phyloP scores from a whole-genome alignment of 177 flowering plant species.

The Vitis hybrid region DNA sequence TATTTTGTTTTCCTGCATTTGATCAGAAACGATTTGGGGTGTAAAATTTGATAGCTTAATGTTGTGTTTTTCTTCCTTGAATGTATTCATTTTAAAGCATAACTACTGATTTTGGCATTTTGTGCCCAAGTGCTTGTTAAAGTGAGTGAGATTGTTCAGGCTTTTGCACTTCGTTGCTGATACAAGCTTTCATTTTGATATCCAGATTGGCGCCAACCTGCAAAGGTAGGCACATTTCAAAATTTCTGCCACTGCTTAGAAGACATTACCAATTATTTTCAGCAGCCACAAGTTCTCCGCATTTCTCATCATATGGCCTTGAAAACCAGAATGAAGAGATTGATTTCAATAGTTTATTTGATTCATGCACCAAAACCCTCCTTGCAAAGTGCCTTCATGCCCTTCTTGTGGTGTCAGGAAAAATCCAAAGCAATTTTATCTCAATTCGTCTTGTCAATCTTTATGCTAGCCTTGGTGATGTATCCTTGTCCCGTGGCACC shows the following conservation, averaged over 20 bases:
- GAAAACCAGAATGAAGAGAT: constrained; percentile 16
- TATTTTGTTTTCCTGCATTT: too few relatives aligned
- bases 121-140: too few relatives aligned
- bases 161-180: background rate
- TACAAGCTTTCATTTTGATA: background rate
- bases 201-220: constrained; percentile 10
- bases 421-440: constrained; percentile 32
- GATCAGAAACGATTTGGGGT: too few relatives aligned
- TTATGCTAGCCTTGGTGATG: constrained; percentile 37
- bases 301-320: constrained; percentile 10
- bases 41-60: too few relatives aligned
- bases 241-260: constrained; percentile 1
- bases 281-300: constrained; percentile 5
- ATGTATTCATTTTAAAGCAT: too few relatives aligned
- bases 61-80: too few relatives aligned
- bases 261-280: constrained; percentile 1
- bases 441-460: constrained; percentile 45
- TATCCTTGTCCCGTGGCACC: constrained; percentile 25
- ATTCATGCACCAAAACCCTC: constrained; percentile 30
- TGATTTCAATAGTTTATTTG: constrained; percentile 38
- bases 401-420: constrained; percentile 43
- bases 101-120: too few relatives aligned
- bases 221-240: constrained; percentile 19
- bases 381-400: constrained; percentile 45
- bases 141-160: too few relatives aligned